Evolutionary conservation across 805 yeast genomes (phyloP).

Genomic region (Lipomyces spencermartinsiae): DNA sequence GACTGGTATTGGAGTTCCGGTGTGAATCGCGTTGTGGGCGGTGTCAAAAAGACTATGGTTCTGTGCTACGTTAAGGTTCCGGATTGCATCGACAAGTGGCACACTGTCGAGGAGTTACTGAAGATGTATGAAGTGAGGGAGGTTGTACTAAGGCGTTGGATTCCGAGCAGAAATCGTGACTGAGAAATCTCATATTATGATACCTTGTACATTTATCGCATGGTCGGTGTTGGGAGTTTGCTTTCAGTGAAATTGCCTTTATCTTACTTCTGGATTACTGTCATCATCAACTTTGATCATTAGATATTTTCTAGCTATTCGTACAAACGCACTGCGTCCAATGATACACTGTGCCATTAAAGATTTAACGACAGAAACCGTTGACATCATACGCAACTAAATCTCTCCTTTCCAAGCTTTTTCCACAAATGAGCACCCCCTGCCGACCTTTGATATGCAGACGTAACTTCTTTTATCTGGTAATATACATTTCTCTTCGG

Average conservation of each 20-base stretch:
- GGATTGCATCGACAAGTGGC: slow-evolving; percentile 41
- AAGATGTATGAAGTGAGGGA: slow-evolving; percentile 63
- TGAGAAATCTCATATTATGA: slow-evolving; percentile 42
- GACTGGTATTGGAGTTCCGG: slow-evolving; percentile 71
- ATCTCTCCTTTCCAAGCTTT: slow-evolving; percentile 69
- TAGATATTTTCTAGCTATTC: background rate
- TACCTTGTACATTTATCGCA: background rate
- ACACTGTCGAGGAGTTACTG: slow-evolving; percentile 48
- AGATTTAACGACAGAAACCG: background rate
- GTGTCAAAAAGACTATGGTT: slow-evolving; percentile 81
- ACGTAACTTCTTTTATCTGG: slow-evolving; percentile 70
- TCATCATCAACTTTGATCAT: background rate
- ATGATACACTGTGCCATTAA: background rate
- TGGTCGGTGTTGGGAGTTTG: slow-evolving; percentile 12
- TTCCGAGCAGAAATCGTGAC: slow-evolving; percentile 83
- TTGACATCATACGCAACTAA: slow-evolving; percentile 38
- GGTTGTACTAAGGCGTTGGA: slow-evolving; percentile 78
- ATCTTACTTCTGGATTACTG: background rate
- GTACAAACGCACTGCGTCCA: background rate
- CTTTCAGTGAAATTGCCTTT: background rate
- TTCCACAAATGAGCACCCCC: slow-evolving; percentile 87
- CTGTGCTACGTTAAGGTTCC: slow-evolving; percentile 71
- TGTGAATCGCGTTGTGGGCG: slow-evolving; percentile 79
- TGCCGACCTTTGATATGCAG: slow-evolving; percentile 74
- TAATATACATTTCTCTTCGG: slow-evolving; percentile 79